These are phyloP conservation scores for Trichoderma oligosporum DNA, from an alignment of 2,329 filamentous ascomycete species.

Conservation along the genomic window DNA sequence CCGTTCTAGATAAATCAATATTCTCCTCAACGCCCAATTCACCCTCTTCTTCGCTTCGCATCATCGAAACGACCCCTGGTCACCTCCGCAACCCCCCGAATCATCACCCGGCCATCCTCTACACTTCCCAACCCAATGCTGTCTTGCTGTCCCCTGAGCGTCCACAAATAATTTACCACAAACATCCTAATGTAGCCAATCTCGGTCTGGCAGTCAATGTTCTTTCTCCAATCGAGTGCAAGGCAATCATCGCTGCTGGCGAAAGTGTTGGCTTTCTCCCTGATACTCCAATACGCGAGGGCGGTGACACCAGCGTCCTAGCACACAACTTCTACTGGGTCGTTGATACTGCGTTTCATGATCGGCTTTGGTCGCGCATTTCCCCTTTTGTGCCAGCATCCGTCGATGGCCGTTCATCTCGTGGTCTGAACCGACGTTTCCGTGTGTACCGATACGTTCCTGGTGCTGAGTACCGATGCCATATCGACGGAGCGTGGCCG, in stretches of 20 bases:
- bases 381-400: conserved; percentile 52
- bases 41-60: conserved; percentile 44
- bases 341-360: conserved; percentile 59
- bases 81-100: conserved; percentile 63
- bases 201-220: conserved; percentile 59
- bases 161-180: conserved; percentile 50
- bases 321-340: conserved; percentile 76
- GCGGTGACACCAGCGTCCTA: conserved; percentile 60
- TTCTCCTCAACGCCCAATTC: conserved; percentile 38
- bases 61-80: conserved; percentile 61
- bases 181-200: conserved; percentile 60
- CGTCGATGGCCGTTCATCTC: conserved; percentile 53
- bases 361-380: conserved; percentile 60
- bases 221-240: conserved; percentile 59
- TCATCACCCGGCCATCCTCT: conserved; percentile 61
- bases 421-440: conserved; percentile 66
- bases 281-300: conserved; percentile 63
- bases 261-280: conserved; percentile 64
- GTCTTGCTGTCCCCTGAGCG: conserved; percentile 46
- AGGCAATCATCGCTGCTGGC: conserved; percentile 61
- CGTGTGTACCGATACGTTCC: conserved; percentile 70
- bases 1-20: conserved; percentile 56
- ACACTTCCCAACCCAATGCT: conserved; percentile 56
- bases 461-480: conserved; percentile 66
- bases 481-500: conserved; percentile 71